Evolutionary conservation across 2,329 filamentous ascomycete genomes (phyloP).

Genomic region (Teratosphaeriaceae sp.): DNA sequence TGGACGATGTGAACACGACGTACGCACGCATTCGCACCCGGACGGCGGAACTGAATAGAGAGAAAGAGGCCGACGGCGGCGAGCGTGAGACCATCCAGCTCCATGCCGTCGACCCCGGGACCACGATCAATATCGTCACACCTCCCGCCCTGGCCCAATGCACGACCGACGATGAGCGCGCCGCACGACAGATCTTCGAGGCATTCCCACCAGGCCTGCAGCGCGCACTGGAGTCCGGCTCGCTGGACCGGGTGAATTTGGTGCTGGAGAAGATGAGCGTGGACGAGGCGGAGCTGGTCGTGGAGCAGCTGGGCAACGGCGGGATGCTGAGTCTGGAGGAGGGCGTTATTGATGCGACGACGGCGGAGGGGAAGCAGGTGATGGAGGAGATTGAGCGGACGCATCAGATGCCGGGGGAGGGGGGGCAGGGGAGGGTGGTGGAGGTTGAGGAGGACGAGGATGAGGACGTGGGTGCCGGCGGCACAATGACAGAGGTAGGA

Average conservation of each 20-base stretch:
- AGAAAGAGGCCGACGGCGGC: conserved; percentile 49
- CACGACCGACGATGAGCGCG: conserved; percentile 51
- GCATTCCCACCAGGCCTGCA: conserved; percentile 74
- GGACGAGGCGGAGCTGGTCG: conserved; percentile 77
- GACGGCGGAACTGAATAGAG: conserved; percentile 63
- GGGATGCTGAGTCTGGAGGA: conserved; percentile 88
- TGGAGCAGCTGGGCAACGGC: conserved; percentile 72
- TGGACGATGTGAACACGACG: conserved; percentile 84
- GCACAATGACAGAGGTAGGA: not conserved
- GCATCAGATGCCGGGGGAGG: conserved; percentile 61
- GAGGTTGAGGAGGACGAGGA: not conserved
- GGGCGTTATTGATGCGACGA: conserved; percentile 83
- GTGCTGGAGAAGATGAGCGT: conserved; percentile 84
- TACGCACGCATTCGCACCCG: conserved; percentile 75
- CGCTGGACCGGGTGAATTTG: conserved; percentile 79
- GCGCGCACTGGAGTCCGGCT: conserved; percentile 79
- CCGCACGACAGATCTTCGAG: conserved; percentile 71
- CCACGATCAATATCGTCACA: conserved; percentile 86
- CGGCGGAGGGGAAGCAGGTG: conserved; percentile 30
- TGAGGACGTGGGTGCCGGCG: not conserved
- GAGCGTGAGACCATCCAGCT: conserved; percentile 95
- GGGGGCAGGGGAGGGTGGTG: not conserved
- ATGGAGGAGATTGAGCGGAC: conserved; percentile 50
- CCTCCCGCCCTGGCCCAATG: conserved; percentile 69
- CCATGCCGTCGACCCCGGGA: conserved; percentile 82